Conservation (phyloP, 306 rosid species). For the Gastrolobium bilobum region DNA sequence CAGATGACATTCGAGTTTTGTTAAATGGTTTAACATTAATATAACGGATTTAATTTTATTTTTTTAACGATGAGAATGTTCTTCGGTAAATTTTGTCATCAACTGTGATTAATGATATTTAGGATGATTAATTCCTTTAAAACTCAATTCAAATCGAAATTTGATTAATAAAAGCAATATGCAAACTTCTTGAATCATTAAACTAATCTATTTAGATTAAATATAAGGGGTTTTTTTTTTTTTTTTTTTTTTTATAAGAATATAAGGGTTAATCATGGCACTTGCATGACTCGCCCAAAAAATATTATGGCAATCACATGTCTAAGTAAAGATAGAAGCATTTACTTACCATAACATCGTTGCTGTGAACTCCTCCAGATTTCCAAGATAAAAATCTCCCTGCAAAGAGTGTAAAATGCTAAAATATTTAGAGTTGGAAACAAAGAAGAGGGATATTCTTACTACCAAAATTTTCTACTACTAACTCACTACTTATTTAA, state of each 20-base stretch:
- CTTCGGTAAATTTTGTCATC: too few species aligned
- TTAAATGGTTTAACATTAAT: neutral
- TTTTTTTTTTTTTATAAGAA: too few species aligned
- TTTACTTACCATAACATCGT: constrained; percentile 65
- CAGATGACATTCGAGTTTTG: neutral
- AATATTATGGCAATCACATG: neutral
- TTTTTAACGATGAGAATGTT: too few species aligned
- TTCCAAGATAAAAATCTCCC: constrained; percentile 80
- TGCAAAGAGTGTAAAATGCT: constrained; percentile 34
- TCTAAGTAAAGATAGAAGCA: neutral
- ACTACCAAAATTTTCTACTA: too few species aligned
- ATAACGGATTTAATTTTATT: too few species aligned
- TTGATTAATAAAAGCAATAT: neutral
- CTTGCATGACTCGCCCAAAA: neutral
- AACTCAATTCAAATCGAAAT: neutral
- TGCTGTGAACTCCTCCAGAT: constrained; percentile 57
- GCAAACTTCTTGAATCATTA: neutral
- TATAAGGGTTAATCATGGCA: neutral
- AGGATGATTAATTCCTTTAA: too few species aligned
- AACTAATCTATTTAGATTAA: neutral
- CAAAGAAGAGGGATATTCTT: too few species aligned
- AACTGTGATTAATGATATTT: neutral
- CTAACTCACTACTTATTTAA: too few species aligned
- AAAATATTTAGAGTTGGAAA: constrained; percentile 21
- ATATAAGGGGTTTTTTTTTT: too few species aligned